A percentile compares a stretch with the other conserved stretches of the same genome.
Conservation (phyloP, 148 eudicot species). For the Nepenthes mirabilis region DNA sequence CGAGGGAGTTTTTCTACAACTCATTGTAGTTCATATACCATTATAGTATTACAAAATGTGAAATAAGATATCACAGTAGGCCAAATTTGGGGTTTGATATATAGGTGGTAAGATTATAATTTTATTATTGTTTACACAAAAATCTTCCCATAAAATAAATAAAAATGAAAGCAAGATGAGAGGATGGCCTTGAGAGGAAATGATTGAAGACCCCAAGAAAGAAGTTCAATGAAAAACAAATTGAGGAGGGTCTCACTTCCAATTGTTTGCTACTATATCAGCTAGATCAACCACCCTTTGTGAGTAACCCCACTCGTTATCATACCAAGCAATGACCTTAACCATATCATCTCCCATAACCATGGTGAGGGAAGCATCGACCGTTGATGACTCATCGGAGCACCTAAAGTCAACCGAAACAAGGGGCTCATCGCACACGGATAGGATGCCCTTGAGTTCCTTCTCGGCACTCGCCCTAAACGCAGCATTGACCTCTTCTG, state of each 20-base stretch:
- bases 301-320: constrained; percentile 96
- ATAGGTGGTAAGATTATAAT: too few species aligned
- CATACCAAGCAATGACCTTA: constrained; percentile 98
- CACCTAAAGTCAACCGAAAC: constrained; percentile 93
- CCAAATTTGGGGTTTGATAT: too few species aligned
- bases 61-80: too few species aligned
- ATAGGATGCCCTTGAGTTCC: constrained; percentile 72
- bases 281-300: constrained; percentile 97
- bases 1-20: too few species aligned
- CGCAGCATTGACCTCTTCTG: constrained; percentile 95
- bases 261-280: constrained; percentile 77
- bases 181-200: too few species aligned
- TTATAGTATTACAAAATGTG: too few species aligned
- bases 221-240: too few species aligned
- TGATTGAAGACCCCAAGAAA: too few species aligned
- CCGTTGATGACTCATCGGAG: constrained; percentile 80
- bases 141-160: too few species aligned
- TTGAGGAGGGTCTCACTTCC: constrained; percentile 30
- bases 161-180: too few species aligned
- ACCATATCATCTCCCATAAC: constrained; percentile 99
- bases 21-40: too few species aligned
- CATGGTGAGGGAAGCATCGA: constrained; percentile 91
- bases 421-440: constrained; percentile 93
- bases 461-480: constrained; percentile 78
- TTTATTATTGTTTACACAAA: too few species aligned